Evolutionary conservation across 805 yeast species (phyloP), one percentile per base, ranked within the genome.

Genomic region (Metschnikowia orientalis): DNA sequence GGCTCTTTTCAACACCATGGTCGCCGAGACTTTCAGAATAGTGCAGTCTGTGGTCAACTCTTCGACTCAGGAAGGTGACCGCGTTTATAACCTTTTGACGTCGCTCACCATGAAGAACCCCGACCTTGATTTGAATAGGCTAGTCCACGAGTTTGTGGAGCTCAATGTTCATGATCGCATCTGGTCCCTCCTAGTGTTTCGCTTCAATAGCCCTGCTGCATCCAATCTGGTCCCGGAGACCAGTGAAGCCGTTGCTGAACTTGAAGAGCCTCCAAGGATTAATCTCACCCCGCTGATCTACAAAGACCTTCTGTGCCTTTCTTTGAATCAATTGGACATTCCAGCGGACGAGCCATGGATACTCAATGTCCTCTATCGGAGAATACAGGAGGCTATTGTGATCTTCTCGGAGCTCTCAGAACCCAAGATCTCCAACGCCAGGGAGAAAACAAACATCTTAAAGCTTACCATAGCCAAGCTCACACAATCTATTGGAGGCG

Each of bases 111-210:
- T 45, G 4, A 44, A 59, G 8, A 54, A 63, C 25, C 71, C 73
- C 0, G 55, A 50, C 1, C 39, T 69, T 11, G 75, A 79, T 37
- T 56, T 77, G 42, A 73, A 66, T 43, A 66, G 64, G 37, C 62
- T 77, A 27, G 64, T 87, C 2, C 81, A 78, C 46, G 77, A 76
- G 34, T 85, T 85, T 45, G 79, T 85, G 10, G 96, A 89, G 47
- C 47, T 69, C 39, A 77, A 78, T 36, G 54, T 86, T 19, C 81
- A 77, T 47, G 82, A 76, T 42, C 74, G 71, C 40, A 51, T 87
- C 5, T 84, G 95, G 92, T 44, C 59, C 17, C 70, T 61, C 37
- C 39, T 66, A 8, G 42, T 58, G 1, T 56, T 45, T 36, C 72
- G 63, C 41, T 62, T 57, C 44, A 19, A 28, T 13, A 44, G 57